Base-by-base conservation (phyloP, 2,329 filamentous ascomycete genomes). In the Colletotrichum liriopes region DNA sequence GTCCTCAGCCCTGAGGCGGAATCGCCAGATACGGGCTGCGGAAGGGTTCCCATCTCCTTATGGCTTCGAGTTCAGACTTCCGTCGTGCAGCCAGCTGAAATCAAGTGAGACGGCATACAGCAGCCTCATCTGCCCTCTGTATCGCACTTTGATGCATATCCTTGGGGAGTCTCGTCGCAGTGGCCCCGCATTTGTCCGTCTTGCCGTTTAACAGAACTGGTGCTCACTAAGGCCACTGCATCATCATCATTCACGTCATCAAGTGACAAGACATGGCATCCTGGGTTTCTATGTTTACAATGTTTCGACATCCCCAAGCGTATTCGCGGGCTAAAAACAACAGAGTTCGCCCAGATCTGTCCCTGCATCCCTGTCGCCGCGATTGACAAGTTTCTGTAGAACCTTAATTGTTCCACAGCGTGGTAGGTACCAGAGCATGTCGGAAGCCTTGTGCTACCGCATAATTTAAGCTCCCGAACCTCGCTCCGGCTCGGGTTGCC, bases 1-100 rank as follows among this genome's bases (percentile, higher is more conserved):
- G n/a, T n/a, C 43, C 11, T 51, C 67, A 69, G 35, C 54, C 67
- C 37, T 37, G 52, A 45, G 26, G 52, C 54, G 55, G 23, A 58
- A 47, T 37, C 39, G 26, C 26, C 35, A 63, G 45, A 29, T 37
- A 37, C n/a, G 59, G 23, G 35, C 14, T 32, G n/a, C 43, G 29
- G 59, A 49, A 49, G n/a, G 43, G 29, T 32, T 60, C 39, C 32
- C 41, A 65, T 52, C 43, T 65, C 32, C 23, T 20, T 20, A 11
- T 2, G 47, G 14, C 5, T n/a, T 16, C 35, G 6, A 26, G 14
- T 37, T 51, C 26, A 32, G 23, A 8, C 29, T 51, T 16, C 29
- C n/a, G 16, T 23, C 37, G 20, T 54, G 43, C 54, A 60, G 43
- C 52, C 43, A 35, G 43, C 64, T 66, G 52, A 59, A 35, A 18